Conservation (phyloP, 169 alveolate genomes). For the Hepatocystis sp. region DNA sequence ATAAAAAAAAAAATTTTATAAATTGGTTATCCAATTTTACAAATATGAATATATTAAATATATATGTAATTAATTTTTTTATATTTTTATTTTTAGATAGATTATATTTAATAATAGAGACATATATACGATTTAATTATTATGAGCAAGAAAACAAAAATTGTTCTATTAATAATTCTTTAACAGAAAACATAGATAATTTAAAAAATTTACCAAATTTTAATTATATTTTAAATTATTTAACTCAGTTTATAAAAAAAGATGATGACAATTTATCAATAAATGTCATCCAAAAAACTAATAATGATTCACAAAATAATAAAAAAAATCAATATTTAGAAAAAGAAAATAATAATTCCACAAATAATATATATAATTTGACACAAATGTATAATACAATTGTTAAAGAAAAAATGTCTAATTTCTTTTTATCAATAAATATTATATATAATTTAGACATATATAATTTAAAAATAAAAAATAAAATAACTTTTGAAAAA, state of each 20-base stretch:
- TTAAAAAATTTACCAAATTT: slow-evolving; percentile 38
- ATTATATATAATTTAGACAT: slow-evolving; percentile 44
- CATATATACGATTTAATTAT: slow-evolving; percentile 57
- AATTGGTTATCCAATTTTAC: slow-evolving; percentile 64
- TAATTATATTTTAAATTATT: slow-evolving; percentile 16
- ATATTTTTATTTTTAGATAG: slow-evolving; percentile 66
- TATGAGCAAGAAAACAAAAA: background rate
- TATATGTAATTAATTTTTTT: slow-evolving; percentile 49
- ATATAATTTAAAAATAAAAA: slow-evolving; percentile 47
- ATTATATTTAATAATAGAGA: slow-evolving; percentile 47
- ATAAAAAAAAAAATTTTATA: slow-evolving; percentile 62
- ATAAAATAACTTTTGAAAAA: slow-evolving; percentile 44
- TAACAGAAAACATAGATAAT: slow-evolving; percentile 20
- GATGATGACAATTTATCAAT: no score
- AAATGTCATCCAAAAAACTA: no score
- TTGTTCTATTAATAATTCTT: slow-evolving; percentile 2
- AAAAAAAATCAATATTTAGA: no score
- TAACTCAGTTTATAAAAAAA: no score
- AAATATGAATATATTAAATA: slow-evolving; percentile 16
- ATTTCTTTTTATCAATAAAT: slow-evolving; percentile 54
- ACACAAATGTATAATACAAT: slow-evolving; percentile 7
- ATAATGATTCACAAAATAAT: no score
- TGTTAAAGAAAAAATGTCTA: slow-evolving; percentile 15
- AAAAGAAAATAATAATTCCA: no score
- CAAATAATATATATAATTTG: slow-evolving; percentile 1